Conservation (phyloP, 192 early-diverging fungal genomes). For the Geranomyces variabilis region DNA sequence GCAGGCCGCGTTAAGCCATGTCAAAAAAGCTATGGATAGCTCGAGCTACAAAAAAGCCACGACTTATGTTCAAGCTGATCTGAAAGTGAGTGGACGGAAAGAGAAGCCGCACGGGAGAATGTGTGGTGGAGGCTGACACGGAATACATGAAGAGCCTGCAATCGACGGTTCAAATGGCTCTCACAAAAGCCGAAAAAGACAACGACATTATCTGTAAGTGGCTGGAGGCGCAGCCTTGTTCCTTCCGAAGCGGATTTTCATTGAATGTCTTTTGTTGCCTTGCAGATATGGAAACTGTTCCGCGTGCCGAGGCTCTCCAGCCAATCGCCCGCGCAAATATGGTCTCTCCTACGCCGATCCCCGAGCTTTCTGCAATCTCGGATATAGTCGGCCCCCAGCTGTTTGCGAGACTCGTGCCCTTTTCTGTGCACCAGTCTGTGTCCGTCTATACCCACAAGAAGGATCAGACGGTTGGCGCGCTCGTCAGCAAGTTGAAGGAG, state of each 20-base stretch:
- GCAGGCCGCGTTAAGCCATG: conserved; percentile 43
- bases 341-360: conserved; percentile 71
- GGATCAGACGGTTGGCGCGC: conserved; percentile 72
- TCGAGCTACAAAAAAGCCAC: conserved; percentile 31
- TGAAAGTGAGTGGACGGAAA: conserved; percentile 26
- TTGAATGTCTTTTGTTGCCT: neutral
- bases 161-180: conserved; percentile 21
- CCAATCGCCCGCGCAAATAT: conserved; percentile 71
- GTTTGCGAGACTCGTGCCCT: conserved; percentile 84
- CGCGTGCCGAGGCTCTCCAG: conserved; percentile 58
- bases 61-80: conserved; percentile 30
- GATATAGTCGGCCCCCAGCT: conserved; percentile 69
- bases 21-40: conserved; percentile 37
- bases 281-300: conserved; percentile 73
- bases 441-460: conserved; percentile 85
- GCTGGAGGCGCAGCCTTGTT: neutral
- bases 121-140: no score
- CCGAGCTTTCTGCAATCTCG: conserved; percentile 59
- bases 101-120: neutral
- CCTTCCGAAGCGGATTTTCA: neutral
- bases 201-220: conserved; percentile 79
- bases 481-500: conserved; percentile 68
- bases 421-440: conserved; percentile 88
- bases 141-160: conserved; percentile 22
- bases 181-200: conserved; percentile 79